Conservation (phyloP, 441 rosid genomes). For the Hura crepitans region DNA sequence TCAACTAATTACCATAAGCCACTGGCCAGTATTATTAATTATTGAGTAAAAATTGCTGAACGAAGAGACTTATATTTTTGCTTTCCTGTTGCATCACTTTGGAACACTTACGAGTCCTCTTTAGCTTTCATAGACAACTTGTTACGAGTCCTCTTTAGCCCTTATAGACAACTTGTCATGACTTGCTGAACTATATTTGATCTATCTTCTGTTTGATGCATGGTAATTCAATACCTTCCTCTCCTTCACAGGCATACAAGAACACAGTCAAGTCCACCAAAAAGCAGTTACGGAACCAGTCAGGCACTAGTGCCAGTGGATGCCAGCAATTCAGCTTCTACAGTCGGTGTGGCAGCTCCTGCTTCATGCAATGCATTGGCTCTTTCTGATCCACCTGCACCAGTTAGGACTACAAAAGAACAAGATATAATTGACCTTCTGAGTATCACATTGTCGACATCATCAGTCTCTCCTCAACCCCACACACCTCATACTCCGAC, state of each 20-base stretch:
- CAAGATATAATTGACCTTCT: constrained; percentile 87
- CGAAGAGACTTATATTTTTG: not conserved
- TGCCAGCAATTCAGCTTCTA: constrained; percentile 25
- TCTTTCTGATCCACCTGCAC: constrained; percentile 58
- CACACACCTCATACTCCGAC: constrained; percentile 34
- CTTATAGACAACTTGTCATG: too few relatives aligned
- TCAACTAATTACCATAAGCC: not conserved
- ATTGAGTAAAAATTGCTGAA: not conserved
- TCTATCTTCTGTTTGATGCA: not conserved
- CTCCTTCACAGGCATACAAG: constrained; percentile 59
- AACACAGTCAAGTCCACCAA: constrained; percentile 36
- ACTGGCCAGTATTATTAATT: not conserved
- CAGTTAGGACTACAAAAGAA: constrained; percentile 66
- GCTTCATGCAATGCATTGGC: constrained; percentile 44
- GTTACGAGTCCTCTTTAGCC: too few relatives aligned
- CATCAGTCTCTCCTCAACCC: constrained; percentile 39
- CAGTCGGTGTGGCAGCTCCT: constrained; percentile 17
- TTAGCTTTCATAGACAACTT: not conserved
- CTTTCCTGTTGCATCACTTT: not conserved
- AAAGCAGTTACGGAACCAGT: constrained; percentile 30
- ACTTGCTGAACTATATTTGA: not conserved
- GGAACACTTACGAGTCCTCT: not conserved
- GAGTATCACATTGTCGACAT: constrained; percentile 56
- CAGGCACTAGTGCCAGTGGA: constrained; percentile 28
- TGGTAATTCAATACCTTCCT: constrained; percentile 5